phyloP scores from a whole-genome alignment of 371 early-diverging fungal species.

The Mortierella sp. region DNA sequence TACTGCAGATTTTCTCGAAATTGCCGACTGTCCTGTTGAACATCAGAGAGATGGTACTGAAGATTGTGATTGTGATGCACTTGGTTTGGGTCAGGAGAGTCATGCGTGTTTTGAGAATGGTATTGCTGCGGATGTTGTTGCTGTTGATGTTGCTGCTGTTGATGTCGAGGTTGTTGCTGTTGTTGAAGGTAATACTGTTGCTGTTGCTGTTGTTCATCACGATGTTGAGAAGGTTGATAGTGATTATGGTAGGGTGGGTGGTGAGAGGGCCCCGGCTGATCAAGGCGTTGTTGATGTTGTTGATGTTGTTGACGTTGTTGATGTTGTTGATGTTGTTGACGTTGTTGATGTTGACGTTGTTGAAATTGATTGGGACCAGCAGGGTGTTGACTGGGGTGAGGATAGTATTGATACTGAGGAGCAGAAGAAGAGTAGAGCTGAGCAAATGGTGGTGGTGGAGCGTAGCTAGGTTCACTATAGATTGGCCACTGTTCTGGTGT shows the following conservation, averaged over 20 bases:
- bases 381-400: not conserved
- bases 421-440: slow-evolving; percentile 10
- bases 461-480: not conserved
- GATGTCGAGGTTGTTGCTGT: too few species aligned
- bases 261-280: not conserved
- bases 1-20: not conserved
- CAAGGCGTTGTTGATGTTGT: not conserved
- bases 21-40: not conserved
- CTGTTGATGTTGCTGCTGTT: not conserved
- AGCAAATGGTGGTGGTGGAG: not conserved
- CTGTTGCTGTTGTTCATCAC: too few species aligned
- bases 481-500: slow-evolving; percentile 1
- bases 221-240: not conserved
- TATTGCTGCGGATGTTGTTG: not conserved
- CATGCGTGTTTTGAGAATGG: not conserved
- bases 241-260: not conserved
- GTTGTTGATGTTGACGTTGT: slow-evolving; percentile 2
- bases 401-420: not conserved
- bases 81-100: slow-evolving; percentile 5
- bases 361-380: not conserved
- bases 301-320: slow-evolving; percentile 3
- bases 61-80: not conserved
- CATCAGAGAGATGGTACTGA: not conserved
- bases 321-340: too few species aligned
- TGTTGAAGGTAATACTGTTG: too few species aligned